phyloP scores from a whole-genome alignment of 352 stramenopile genomes.

The Pythium dissimile region DNA sequence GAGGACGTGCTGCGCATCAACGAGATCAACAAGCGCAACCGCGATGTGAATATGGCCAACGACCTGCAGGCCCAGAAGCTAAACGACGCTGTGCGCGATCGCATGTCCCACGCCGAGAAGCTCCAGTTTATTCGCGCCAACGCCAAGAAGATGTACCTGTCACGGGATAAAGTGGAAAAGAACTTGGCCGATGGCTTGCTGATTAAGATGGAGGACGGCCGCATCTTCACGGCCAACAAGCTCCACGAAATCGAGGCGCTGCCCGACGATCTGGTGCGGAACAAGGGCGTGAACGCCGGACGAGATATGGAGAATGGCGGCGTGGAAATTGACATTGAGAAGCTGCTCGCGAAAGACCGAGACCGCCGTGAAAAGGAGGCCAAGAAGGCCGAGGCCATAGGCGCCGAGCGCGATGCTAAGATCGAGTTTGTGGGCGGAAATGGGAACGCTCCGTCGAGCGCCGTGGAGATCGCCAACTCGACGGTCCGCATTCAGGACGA shows the following conservation, averaged over 20 bases:
- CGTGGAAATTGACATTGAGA: slow-evolving; percentile 75
- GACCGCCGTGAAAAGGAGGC: slow-evolving; percentile 49
- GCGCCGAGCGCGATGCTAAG: slow-evolving; percentile 30
- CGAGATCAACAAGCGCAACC: slow-evolving; percentile 81
- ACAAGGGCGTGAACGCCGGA: slow-evolving; percentile 36
- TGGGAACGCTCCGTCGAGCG: slow-evolving; percentile 40
- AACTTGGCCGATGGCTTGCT: slow-evolving; percentile 76
- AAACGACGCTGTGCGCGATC: slow-evolving; percentile 69
- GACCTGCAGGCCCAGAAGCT: slow-evolving; percentile 72
- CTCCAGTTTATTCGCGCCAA: slow-evolving; percentile 83
- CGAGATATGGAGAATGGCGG: slow-evolving; percentile 23
- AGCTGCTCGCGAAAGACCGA: slow-evolving; percentile 64
- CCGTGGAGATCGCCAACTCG: slow-evolving; percentile 69
- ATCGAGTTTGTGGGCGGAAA: slow-evolving; percentile 59
- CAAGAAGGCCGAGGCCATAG: slow-evolving; percentile 27
- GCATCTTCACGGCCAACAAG: slow-evolving; percentile 86
- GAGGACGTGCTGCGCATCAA: slow-evolving; percentile 85
- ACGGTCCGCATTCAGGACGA: slow-evolving; percentile 83
- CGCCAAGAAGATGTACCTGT: slow-evolving; percentile 85
- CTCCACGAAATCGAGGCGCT: slow-evolving; percentile 78
- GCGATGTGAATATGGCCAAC: slow-evolving; percentile 77
- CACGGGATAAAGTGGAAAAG: slow-evolving; percentile 75
- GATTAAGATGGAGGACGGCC: slow-evolving; percentile 62
- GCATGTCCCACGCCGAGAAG: slow-evolving; percentile 80
- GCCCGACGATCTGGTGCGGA: slow-evolving; percentile 64